These are phyloP conservation scores for Verruconis gallopava DNA, from an alignment of 2,329 filamentous ascomycete genomes.

Conservation along the genomic window DNA sequence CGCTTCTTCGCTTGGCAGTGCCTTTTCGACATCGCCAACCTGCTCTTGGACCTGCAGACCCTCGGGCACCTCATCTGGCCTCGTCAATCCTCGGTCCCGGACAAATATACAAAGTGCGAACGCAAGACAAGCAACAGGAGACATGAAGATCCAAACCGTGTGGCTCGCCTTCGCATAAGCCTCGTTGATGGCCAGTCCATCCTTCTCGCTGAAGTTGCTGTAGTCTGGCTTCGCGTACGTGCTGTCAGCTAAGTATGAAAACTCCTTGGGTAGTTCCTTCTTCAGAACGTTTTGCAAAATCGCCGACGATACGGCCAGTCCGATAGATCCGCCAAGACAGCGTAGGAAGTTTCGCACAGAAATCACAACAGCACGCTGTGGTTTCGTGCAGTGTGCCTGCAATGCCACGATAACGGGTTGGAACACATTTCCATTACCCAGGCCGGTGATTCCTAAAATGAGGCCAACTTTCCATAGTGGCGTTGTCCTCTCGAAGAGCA, in stretches of 20 bases:
- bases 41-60: too few species aligned
- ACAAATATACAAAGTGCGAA: constrained; percentile 7
- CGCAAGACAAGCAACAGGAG: constrained; percentile 2
- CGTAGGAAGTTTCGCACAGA: constrained; percentile 51
- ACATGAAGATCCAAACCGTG: constrained; percentile 6
- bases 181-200: background rate
- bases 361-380: constrained; percentile 48
- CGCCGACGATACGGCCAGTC: constrained; percentile 44
- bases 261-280: constrained; percentile 13
- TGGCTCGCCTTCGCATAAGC: constrained; percentile 8
- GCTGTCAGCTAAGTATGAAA: constrained; percentile 23
- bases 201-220: background rate
- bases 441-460: constrained; percentile 39
- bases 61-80: constrained; percentile 1
- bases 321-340: constrained; percentile 44
- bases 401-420: constrained; percentile 28
- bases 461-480: constrained; percentile 25
- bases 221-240: constrained; percentile 9
- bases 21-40: too few species aligned
- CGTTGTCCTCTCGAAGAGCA: constrained; percentile 35
- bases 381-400: constrained; percentile 37
- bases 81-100: constrained; percentile 4
- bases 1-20: too few species aligned
- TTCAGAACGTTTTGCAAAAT: constrained; percentile 24
- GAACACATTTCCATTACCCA: constrained; percentile 41